Conservation (phyloP, 2,329 filamentous ascomycete genomes). For the Trichoderma sp. region DNA sequence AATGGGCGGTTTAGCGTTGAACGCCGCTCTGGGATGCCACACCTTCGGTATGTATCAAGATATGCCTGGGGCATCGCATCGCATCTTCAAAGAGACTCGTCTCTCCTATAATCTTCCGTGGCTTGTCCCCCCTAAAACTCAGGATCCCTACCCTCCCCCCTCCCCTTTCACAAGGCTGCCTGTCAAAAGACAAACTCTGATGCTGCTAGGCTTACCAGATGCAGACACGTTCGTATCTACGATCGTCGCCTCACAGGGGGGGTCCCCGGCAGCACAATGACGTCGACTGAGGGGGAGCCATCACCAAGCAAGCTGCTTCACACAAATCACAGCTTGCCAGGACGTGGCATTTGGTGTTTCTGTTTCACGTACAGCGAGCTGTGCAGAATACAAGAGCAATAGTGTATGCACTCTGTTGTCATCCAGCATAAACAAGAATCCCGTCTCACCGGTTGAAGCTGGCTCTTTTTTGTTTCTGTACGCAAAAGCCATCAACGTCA, state of each 20-base stretch:
- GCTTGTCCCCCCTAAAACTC: not conserved
- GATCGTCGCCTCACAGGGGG: slow-evolving; percentile 19
- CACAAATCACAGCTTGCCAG: not conserved
- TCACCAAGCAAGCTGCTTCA: not conserved
- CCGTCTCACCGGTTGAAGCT: not conserved
- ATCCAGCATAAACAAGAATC: slow-evolving; percentile 8
- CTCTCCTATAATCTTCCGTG: not conserved
- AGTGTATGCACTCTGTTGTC: not conserved
- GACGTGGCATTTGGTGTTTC: not conserved
- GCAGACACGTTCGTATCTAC: slow-evolving; percentile 18
- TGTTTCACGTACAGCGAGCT: not conserved
- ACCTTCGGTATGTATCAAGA: not conserved
- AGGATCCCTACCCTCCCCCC: not conserved
- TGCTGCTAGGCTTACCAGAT: not conserved
- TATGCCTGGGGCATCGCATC: not conserved
- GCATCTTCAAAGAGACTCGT: not conserved
- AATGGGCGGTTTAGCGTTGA: not conserved
- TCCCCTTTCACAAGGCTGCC: not conserved
- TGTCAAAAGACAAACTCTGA: slow-evolving; percentile 8
- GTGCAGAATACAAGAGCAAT: not conserved
- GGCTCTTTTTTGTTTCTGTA: not conserved
- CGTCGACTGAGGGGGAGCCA: slow-evolving; percentile 13
- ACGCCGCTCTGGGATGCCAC: not conserved
- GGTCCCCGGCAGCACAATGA: slow-evolving; percentile 19
- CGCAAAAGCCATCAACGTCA: slow-evolving; percentile 25